These are phyloP conservation scores for Malus hybrid DNA, from an alignment of 331 rosid genomes.

Conservation along the genomic window DNA sequence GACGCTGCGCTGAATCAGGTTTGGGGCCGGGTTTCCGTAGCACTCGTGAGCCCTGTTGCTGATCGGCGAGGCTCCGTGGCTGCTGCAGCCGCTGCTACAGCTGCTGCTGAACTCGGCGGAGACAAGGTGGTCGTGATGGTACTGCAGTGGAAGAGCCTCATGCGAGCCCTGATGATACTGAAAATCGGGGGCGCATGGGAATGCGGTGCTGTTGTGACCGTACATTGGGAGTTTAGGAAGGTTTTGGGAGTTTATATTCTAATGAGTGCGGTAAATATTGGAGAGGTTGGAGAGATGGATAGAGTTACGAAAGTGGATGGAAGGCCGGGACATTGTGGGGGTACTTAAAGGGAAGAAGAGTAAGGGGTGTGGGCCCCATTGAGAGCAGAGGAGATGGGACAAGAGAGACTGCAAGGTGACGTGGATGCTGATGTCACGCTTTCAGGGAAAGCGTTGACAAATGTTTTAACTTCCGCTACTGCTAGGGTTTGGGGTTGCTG, in stretches of 20 bases:
- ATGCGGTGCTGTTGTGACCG: conserved; percentile 13
- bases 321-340: conserved; percentile 13
- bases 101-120: no score
- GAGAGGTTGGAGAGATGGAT: not conserved
- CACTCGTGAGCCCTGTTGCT: conserved; percentile 8
- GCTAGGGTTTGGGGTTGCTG: not conserved
- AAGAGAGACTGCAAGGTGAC: conserved; percentile 27
- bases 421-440: conserved; percentile 46
- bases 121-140: no score
- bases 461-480: not conserved
- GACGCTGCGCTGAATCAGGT: conserved; percentile 45
- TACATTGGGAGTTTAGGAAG: conserved; percentile 34
- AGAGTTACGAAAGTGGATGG: not conserved
- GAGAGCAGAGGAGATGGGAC: not conserved
- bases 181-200: conserved; percentile 43
- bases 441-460: conserved; percentile 42
- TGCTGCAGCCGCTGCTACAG: no score
- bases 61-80: no score
- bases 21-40: not conserved
- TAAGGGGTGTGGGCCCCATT: not conserved
- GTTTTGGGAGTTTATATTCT: not conserved
- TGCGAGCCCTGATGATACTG: not conserved
- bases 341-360: conserved; percentile 15
- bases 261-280: no score
- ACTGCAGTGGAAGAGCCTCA: not conserved